Conservation (phyloP, 495 filamentous ascomycete species). For the Xylaria nigripes region DNA sequence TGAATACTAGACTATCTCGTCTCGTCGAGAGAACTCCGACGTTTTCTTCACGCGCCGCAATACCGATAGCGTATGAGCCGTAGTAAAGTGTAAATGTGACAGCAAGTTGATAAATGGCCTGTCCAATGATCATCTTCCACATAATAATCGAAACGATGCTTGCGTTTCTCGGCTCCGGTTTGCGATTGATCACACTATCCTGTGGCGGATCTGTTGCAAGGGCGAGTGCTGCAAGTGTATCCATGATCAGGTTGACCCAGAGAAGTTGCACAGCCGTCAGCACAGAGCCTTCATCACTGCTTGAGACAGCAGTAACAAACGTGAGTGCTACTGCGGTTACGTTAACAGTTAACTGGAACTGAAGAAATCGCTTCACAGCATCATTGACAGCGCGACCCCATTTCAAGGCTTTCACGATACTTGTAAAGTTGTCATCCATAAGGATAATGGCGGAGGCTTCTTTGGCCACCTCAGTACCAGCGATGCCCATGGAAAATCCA, state of each 20-base stretch:
- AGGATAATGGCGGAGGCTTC: slow-evolving; percentile 88
- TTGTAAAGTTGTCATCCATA: slow-evolving; percentile 83
- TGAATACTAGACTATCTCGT: slow-evolving; percentile 74
- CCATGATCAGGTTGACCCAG: slow-evolving; percentile 94
- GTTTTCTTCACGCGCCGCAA: slow-evolving; percentile 29
- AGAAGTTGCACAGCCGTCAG: slow-evolving; percentile 79
- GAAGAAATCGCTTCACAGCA: slow-evolving; percentile 81
- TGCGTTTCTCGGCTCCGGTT: slow-evolving; percentile 71
- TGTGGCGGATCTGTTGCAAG: slow-evolving; percentile 79
- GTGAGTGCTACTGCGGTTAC: slow-evolving; percentile 78
- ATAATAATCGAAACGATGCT: slow-evolving; percentile 74
- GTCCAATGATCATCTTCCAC: slow-evolving; percentile 95
- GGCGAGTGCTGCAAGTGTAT: slow-evolving; percentile 80
- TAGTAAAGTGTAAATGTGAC: slow-evolving; percentile 77
- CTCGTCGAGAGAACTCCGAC: slow-evolving; percentile 25
- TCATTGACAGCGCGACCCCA: slow-evolving; percentile 91
- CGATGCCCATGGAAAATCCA: slow-evolving; percentile 88
- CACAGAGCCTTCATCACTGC: slow-evolving; percentile 55
- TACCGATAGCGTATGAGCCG: slow-evolving; percentile 54
- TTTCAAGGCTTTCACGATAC: slow-evolving; percentile 80
- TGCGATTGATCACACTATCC: slow-evolving; percentile 68
- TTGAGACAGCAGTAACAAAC: slow-evolving; percentile 75
- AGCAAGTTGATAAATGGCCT: slow-evolving; percentile 72
- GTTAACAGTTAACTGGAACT: slow-evolving; percentile 90
- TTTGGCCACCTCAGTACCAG: slow-evolving; percentile 88